Conservation (phyloP, 768 basidiomycete genomes). For the Naematelia aurantialba region DNA sequence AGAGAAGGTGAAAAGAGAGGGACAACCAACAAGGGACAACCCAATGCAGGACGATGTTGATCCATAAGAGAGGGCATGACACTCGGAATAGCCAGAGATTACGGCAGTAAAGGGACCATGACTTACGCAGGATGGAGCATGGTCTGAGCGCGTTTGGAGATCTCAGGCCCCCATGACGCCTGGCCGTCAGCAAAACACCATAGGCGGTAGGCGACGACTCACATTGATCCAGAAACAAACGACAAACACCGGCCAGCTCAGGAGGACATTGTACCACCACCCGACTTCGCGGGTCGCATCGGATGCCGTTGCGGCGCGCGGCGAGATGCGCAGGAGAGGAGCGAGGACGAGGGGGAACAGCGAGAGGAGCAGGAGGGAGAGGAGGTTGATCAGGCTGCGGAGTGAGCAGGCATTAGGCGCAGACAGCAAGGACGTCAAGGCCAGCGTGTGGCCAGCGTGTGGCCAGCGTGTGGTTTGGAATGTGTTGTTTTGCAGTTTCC, state of each 20-base stretch:
- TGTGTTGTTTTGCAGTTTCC: too few relatives aligned
- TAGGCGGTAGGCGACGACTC: constrained; percentile 7
- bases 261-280: constrained; percentile 45
- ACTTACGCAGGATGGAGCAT: constrained; percentile 41
- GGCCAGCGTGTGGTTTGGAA: too few relatives aligned
- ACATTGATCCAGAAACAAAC: constrained; percentile 49
- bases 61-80: too few relatives aligned
- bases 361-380: constrained; percentile 44
- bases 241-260: constrained; percentile 46
- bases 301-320: constrained; percentile 16
- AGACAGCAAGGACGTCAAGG: not conserved
- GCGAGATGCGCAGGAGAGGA: constrained; percentile 23
- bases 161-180: constrained; percentile 43
- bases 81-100: too few relatives aligned
- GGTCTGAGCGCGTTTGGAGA: constrained; percentile 40
- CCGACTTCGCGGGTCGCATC: constrained; percentile 33
- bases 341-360: constrained; percentile 43
- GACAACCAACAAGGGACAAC: too few relatives aligned
- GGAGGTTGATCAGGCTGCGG: constrained; percentile 46
- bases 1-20: too few relatives aligned
- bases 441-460: too few relatives aligned
- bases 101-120: not conserved
- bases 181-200: constrained; percentile 9
- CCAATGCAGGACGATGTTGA: too few relatives aligned
- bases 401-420: not conserved